Base-by-base conservation (phyloP, 2,329 filamentous ascomycete genomes). In the Alternaria solani region DNA sequence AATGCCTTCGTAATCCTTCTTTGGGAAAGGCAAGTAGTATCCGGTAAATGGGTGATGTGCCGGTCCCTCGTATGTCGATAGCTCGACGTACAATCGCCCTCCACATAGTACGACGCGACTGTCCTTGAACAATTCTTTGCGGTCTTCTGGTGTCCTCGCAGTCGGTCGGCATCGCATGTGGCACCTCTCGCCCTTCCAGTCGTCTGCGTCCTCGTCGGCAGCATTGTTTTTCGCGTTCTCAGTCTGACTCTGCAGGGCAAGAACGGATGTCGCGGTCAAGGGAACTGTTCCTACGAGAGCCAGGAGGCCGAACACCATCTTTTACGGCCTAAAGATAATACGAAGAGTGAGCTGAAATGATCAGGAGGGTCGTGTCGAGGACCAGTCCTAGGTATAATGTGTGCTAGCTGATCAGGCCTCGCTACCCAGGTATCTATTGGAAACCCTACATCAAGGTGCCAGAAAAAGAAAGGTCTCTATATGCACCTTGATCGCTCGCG, bases 11-110 rank as follows among this genome's bases (percentile, higher is more conserved):
- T 81, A 68, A 16, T 81, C 75, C 20, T 80, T 79, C 60, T 83
- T 79, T 3, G 82, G 82, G 55, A 83, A 84, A 11, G 75, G 75
- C 23, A 84, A 70, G 63, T 81, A 84, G 61, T 84, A 84, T 18
- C 81, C 82, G 3, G 81, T 80, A 66, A 84, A 83, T 0, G 81
- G 80, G 62, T 83, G 81, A 26, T 61, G 52, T 4, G 39, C 28
- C 8, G 65, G 53, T 12, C 67, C 59, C 43, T 63, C 42, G 39
- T 70, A 72, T n/a, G 61, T 54, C 0, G 67, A 61, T 14, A 72
- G 60, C n/a, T 68, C 61, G 30, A 71, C 58, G 38, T 66, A 68
- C 7, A 75, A 51, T 16, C 61, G 64, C 6, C 62, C 62, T 2
- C 69, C 54, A 14, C 51, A 59, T 34, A 71, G 63, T 9, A 71